Base-by-base conservation (phyloP, 1,284 basidiomycete genomes). In the Austroboletus rostrupii region DNA sequence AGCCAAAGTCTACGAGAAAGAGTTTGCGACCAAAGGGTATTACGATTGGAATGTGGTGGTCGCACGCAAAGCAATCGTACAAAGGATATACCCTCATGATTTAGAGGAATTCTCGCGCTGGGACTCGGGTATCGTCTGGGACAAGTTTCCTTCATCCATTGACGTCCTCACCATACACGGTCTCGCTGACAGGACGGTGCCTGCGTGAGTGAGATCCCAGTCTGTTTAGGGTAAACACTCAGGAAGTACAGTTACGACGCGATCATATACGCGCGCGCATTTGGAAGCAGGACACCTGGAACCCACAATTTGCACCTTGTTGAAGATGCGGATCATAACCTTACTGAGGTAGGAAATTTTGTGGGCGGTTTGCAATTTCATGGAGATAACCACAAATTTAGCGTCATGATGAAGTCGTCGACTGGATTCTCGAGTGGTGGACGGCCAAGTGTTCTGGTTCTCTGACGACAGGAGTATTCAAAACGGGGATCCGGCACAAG, bases 261-360 rank as follows among this genome's bases (percentile, higher is more conserved):
- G 0, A 52, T 81, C 50, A 81, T 89, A 45, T 88, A 87, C 51
- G 77, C 83, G 1, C 73, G 76, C 16, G 78, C 78, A 2, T 72
- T 87, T 35, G 74, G 80, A n/a, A 58, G 67, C 26, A 72, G 85
- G 49, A 57, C 59, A 14, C 77, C 81, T 14, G 87, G 86, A 38
- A 87, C 84, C 5, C 85, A 88, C 60, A 81, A 72, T 26, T 69
- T 90, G 23, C 76, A 81, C 60, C 68, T 83, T 26, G 69, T 87
- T 29, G 87, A 89, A 61, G 76, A 76, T 42, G 85, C 81, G 13
- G 85, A 87, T 66, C 87, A 90, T 61, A 90, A 88, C 65, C 85
- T 84, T 58, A 81, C 77, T 31, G 78, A 79, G 21, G 77, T 79
- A 52, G 44, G 72, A 59, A 20, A 17, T 5, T 43, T 44, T 40